Percentiles rank a stretch among this genome's conserved stretches.
These are phyloP conservation scores for Fusarium globosum DNA, from an alignment of 2,329 filamentous ascomycete species.

Conservation along the genomic window DNA sequence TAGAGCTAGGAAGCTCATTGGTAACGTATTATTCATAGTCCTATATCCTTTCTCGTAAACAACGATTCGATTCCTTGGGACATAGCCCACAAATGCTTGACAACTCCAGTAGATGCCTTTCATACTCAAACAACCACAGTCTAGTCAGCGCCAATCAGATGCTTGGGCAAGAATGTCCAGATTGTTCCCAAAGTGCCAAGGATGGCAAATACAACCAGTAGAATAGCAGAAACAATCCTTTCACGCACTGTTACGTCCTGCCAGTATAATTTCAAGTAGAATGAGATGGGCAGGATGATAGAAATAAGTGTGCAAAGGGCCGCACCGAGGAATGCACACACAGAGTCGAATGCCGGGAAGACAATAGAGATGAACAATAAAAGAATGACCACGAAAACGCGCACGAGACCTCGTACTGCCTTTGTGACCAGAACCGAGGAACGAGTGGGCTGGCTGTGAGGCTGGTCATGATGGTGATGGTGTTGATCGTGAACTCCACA, in stretches of 20 bases:
- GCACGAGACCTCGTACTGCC: conserved; percentile 67
- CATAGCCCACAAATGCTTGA: not conserved
- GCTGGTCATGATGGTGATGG: conserved; percentile 49
- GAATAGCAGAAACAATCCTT: conserved; percentile 71
- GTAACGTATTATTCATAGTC: conserved; percentile 20
- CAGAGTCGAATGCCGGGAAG: conserved; percentile 84
- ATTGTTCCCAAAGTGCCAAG: conserved; percentile 83
- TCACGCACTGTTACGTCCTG: conserved; percentile 74
- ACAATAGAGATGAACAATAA: conserved; percentile 79
- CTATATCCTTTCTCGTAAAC: conserved; percentile 4
- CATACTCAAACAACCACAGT: not conserved
- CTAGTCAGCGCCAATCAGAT: conserved; percentile 68
- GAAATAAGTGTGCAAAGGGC: conserved; percentile 95
- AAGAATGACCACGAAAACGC: conserved; percentile 73
- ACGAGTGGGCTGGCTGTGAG: conserved; percentile 49
- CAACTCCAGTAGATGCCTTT: conserved; percentile 25
- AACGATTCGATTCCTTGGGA: not conserved
- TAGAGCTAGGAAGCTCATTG: not conserved
- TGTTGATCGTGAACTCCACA: conserved; percentile 72
- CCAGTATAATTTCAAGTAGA: conserved; percentile 90
- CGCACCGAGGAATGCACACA: conserved; percentile 91
- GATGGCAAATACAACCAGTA: conserved; percentile 76
- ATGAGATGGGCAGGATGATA: conserved; percentile 86
- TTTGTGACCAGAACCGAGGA: conserved; percentile 55
- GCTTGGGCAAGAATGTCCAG: conserved; percentile 88